These are phyloP conservation scores for Austroboletus niveus DNA, from an alignment of 1,284 basidiomycete species.

Conservation along the genomic window DNA sequence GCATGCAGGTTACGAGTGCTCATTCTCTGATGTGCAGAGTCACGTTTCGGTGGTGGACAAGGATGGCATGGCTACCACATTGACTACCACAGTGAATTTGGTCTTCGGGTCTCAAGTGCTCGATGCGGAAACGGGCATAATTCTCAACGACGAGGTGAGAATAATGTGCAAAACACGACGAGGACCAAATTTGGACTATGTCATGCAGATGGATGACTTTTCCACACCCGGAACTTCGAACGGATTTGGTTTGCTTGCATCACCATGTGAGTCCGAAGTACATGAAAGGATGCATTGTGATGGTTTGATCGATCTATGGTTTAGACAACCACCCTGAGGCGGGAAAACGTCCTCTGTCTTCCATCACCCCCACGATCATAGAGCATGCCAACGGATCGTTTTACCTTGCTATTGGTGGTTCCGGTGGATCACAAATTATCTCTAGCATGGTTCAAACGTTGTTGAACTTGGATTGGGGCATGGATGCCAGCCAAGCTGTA, in stretches of 20 bases:
- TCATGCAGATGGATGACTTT: conserved; percentile 81
- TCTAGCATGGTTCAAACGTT: conserved; percentile 78
- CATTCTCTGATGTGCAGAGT: conserved; percentile 46
- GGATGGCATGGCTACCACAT: conserved; percentile 79
- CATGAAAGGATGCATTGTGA: neutral
- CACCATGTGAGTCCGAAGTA: conserved; percentile 59
- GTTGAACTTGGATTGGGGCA: conserved; percentile 79
- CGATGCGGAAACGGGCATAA: conserved; percentile 81
- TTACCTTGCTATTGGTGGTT: conserved; percentile 75
- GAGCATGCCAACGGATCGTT: conserved; percentile 73
- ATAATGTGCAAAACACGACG: neutral
- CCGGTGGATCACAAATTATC: conserved; percentile 88
- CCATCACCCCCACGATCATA: conserved; percentile 78
- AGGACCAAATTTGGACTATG: conserved; percentile 7
- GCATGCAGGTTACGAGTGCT: conserved; percentile 2
- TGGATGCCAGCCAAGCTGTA: conserved; percentile 78
- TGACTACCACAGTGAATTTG: conserved; percentile 87
- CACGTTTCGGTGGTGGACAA: conserved; percentile 81
- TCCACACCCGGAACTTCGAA: conserved; percentile 80
- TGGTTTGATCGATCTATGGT: neutral
- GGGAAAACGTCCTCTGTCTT: conserved; percentile 86
- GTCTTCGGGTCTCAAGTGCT: conserved; percentile 87
- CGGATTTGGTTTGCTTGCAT: conserved; percentile 80
- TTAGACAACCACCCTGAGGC: conserved; percentile 85
- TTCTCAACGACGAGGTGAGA: conserved; percentile 81